Percentiles rank a stretch among this genome's conserved stretches.
These are phyloP conservation scores for Podila epicladia DNA, from an alignment of 192 early-diverging fungal species.

Conservation along the genomic window DNA sequence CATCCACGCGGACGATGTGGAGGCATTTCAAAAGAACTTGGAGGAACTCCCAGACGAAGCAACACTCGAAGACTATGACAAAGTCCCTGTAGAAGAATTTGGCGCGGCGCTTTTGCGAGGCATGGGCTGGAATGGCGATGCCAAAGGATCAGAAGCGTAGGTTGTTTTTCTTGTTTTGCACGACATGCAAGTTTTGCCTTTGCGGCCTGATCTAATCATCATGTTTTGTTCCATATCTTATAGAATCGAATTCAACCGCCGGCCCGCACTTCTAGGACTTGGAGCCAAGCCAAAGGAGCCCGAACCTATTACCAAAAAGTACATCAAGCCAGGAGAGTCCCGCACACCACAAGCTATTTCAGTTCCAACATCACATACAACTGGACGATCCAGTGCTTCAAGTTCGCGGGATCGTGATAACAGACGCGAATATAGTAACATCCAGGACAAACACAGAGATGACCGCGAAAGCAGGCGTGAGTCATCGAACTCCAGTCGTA, in stretches of 20 bases:
- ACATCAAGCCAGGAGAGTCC: constrained; percentile 51
- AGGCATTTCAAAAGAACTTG: constrained; percentile 72
- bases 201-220: background rate
- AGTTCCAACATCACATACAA: constrained; percentile 19
- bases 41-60: constrained; percentile 69
- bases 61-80: constrained; percentile 80
- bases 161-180: background rate
- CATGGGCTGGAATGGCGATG: constrained; percentile 89
- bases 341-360: constrained; percentile 37
- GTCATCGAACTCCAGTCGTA: constrained; percentile 1
- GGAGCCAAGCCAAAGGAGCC: constrained; percentile 77
- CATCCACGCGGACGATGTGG: constrained; percentile 55
- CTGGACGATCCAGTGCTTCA: constrained; percentile 5
- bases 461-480: constrained; percentile 8
- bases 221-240: background rate
- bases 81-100: constrained; percentile 90
- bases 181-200: background rate
- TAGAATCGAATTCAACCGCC: constrained; percentile 56
- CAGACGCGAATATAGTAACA: background rate
- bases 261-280: constrained; percentile 83
- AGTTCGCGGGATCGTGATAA: background rate
- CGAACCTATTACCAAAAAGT: constrained; percentile 52
- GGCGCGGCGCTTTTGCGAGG: constrained; percentile 87
- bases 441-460: background rate
- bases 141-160: constrained; percentile 33